Base-by-base conservation (phyloP, 1,284 basidiomycete species). In the Rhodotorula sp. region DNA sequence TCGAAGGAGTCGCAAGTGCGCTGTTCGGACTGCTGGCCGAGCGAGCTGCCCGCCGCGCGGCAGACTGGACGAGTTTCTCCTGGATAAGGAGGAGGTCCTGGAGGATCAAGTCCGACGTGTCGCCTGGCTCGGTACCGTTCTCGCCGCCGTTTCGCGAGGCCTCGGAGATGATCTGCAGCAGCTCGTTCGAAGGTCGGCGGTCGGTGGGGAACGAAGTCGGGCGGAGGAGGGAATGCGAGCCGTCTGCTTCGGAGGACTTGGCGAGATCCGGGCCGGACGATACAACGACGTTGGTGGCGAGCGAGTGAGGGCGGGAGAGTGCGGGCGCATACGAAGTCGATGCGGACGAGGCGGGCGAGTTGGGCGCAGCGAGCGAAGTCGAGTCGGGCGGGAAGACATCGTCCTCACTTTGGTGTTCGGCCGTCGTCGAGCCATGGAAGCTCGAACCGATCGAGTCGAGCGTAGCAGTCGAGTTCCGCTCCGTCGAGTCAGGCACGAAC, bases 71-170 rank as follows among this genome's bases (percentile, higher is more conserved):
- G 28, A 73, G 62, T 4, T 57, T 53, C 28, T 71, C 64, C 55
- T 73, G 72, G n/a, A 73, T 73, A 2, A 59, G 15, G 22, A 71
- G 30, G 20, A 73, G 46, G 46, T 73, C 72, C 20, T 56, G 18
- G 28, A 67, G 47, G 13, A 46, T 64, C 16, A 73, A 31, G 26
- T 67, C 55, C 28, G 46, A 26, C 9, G 37, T 16, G 54, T 59
- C 59, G 26, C 34, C 59, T 20, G 26, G n/a, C 10, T 47, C 37
- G 6, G 24, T 18, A n/a, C 18, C 50, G 30, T 1, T 40, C 22
- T 8, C 20, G 24, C n/a, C 20, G 24, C n/a, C 51, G 54, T 44
- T 10, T 37, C 26, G 37, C 4, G 28, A 40, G 2, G 61, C 61
- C 4, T 20, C 46, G 24, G 61, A 11, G 51, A 59, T 30, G 2